Percentiles rank a stretch among this genome's conserved stretches.
These are phyloP conservation scores for Suillus sp. DNA, from an alignment of 768 basidiomycete species.

Conservation along the genomic window DNA sequence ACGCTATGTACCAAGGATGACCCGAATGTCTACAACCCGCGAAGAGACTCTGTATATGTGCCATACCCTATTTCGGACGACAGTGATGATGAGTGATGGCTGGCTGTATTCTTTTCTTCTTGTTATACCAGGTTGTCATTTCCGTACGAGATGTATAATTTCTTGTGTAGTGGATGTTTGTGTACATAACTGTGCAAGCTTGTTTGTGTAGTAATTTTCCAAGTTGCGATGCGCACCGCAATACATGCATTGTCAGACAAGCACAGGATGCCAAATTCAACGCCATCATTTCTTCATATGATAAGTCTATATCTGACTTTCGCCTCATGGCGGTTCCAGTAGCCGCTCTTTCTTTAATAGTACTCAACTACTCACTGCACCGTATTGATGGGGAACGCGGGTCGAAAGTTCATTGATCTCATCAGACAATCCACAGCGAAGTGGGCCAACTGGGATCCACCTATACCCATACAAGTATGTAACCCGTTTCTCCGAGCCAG, in stretches of 20 bases:
- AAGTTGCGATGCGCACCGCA: background rate
- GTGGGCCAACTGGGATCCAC: slow-evolving; percentile 36
- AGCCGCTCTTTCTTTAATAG: background rate
- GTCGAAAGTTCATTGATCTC: slow-evolving; percentile 33
- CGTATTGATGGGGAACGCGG: slow-evolving; percentile 17
- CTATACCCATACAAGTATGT: slow-evolving; percentile 27
- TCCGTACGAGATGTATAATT: background rate
- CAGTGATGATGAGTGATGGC: background rate
- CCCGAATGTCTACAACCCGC: background rate
- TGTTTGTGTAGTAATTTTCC: background rate
- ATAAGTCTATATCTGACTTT: background rate
- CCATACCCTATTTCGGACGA: background rate
- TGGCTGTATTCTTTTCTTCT: no score
- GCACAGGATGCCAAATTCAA: background rate
- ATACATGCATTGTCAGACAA: no score
- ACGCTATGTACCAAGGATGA: background rate
- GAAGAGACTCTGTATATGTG: background rate
- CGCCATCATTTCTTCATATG: background rate
- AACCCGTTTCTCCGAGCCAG: background rate
- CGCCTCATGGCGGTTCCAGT: background rate
- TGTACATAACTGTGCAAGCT: background rate
- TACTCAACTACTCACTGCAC: background rate
- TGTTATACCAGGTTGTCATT: background rate
- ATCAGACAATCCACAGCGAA: slow-evolving; percentile 29
- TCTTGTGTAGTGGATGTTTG: background rate